phyloP scores from a whole-genome alignment of 441 rosid genomes.

The Flueggea neowawraea region DNA sequence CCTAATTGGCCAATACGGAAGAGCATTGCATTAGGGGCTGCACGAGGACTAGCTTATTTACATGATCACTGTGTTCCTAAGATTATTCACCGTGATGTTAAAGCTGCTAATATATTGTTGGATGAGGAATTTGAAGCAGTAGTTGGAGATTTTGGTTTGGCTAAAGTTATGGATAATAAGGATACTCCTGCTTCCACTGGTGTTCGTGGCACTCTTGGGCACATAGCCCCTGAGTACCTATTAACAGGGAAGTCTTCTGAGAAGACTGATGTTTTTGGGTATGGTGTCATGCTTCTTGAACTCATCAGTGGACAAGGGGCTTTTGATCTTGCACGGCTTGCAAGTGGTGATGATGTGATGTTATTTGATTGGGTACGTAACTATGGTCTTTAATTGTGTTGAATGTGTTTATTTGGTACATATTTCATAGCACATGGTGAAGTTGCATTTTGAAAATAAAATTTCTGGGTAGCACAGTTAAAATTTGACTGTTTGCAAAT shows the following conservation, averaged over 20 bases:
- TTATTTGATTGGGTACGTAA: constrained; percentile 66
- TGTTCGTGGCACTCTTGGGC: constrained; percentile 74
- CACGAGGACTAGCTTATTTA: constrained; percentile 67
- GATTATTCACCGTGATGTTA: constrained; percentile 81
- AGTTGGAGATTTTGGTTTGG: constrained; percentile 77
- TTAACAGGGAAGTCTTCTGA: constrained; percentile 65
- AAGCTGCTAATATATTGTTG: constrained; percentile 71
- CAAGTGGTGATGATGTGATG: constrained; percentile 56
- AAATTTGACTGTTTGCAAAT: too few species aligned
- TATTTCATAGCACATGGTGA: too few species aligned
- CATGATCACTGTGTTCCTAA: constrained; percentile 82
- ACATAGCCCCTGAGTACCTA: constrained; percentile 69
- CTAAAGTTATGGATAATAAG: constrained; percentile 56
- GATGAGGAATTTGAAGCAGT: constrained; percentile 73
- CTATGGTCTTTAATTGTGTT: too few species aligned
- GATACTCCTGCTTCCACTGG: constrained; percentile 63
- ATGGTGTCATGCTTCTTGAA: constrained; percentile 77
- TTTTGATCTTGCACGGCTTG: constrained; percentile 64
- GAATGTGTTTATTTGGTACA: too few species aligned
- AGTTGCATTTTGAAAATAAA: too few species aligned
- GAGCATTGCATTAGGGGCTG: constrained; percentile 62
- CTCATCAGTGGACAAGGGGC: constrained; percentile 73
- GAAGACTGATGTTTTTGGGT: constrained; percentile 74
- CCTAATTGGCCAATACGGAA: constrained; percentile 60
- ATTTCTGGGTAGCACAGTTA: too few species aligned